These are phyloP conservation scores for Candida tropicalis DNA, from an alignment of 1,139 yeast species.

Conservation along the genomic window DNA sequence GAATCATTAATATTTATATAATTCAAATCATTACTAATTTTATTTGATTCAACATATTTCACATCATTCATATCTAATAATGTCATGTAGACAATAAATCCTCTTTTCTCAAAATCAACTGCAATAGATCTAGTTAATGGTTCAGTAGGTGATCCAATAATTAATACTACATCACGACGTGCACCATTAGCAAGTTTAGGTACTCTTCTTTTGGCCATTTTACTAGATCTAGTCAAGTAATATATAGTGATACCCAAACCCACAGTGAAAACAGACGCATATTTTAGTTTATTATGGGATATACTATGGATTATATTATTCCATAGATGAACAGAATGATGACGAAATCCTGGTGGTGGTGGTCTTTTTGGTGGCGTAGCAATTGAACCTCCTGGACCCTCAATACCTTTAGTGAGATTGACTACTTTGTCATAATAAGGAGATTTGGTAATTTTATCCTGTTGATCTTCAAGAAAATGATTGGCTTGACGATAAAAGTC, in stretches of 20 bases:
- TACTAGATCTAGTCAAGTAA: slow-evolving; percentile 8
- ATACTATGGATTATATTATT: slow-evolving; percentile 17
- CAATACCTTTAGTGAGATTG: slow-evolving; percentile 17
- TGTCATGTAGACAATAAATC: slow-evolving; percentile 79
- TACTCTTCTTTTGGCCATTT: slow-evolving; percentile 53
- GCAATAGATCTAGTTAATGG: slow-evolving; percentile 73
- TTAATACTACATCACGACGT: slow-evolving; percentile 69
- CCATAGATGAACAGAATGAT: neutral
- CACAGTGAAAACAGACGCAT: slow-evolving; percentile 25
- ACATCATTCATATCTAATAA: slow-evolving; percentile 67
- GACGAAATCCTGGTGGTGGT: neutral
- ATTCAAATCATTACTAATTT: slow-evolving; percentile 55
- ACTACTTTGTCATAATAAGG: slow-evolving; percentile 22
- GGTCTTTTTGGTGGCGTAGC: slow-evolving; percentile 7
- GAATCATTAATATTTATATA: slow-evolving; percentile 38
- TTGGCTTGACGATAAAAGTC: slow-evolving; percentile 27
- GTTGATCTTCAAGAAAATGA: slow-evolving; percentile 28
- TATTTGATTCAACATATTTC: slow-evolving; percentile 58
- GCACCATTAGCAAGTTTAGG: slow-evolving; percentile 68
- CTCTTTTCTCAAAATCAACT: slow-evolving; percentile 73
- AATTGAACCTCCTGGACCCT: slow-evolving; percentile 6
- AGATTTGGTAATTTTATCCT: slow-evolving; percentile 24
- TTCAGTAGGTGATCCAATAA: slow-evolving; percentile 79
- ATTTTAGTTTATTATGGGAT: slow-evolving; percentile 19
- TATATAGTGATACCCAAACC: slow-evolving; percentile 31